Conservation (phyloP, 208 protist genomes). For the Tritrichomonas musculus region DNA sequence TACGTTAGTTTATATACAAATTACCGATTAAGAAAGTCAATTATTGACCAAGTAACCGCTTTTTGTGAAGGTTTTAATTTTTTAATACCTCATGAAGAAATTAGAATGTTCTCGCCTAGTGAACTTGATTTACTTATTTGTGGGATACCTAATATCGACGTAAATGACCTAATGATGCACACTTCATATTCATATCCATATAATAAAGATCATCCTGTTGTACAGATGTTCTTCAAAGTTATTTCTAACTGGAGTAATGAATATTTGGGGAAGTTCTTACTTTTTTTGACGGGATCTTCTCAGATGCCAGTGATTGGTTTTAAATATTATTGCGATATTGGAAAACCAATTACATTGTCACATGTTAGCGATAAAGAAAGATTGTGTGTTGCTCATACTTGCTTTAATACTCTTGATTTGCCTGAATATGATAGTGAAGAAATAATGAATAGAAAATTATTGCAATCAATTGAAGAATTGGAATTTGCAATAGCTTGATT, state of each 20-base stretch:
- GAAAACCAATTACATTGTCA: too few relatives aligned
- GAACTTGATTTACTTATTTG: conserved; percentile 94
- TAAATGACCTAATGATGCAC: conserved; percentile 79
- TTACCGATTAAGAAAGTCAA: conserved; percentile 75
- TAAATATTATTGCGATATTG: too few relatives aligned
- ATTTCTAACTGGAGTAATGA: conserved; percentile 65
- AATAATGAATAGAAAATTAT: too few relatives aligned
- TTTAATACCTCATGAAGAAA: conserved; percentile 75
- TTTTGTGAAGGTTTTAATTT: conserved; percentile 89
- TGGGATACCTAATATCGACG: conserved; percentile 86
- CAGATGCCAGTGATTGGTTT: too few relatives aligned
- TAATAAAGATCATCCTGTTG: conserved; percentile 55
- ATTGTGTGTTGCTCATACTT: too few relatives aligned
- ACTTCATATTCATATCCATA: conserved; percentile 77
- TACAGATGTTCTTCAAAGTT: conserved; percentile 92
- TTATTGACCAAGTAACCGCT: conserved; percentile 78
- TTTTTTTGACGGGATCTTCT: conserved; percentile 97
- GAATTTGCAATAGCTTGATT: too few relatives aligned
- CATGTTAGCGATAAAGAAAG: too few relatives aligned
- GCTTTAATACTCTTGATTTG: too few relatives aligned
- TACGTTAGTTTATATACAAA: conserved; percentile 83
- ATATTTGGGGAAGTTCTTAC: conserved; percentile 79
- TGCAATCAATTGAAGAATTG: too few relatives aligned
- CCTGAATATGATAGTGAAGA: too few relatives aligned
- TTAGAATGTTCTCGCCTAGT: conserved; percentile 81